Percentiles rank a stretch among this genome's conserved stretches.
phyloP scores from a whole-genome alignment of 805 yeast species.

The Yamadazyma endophytica region DNA sequence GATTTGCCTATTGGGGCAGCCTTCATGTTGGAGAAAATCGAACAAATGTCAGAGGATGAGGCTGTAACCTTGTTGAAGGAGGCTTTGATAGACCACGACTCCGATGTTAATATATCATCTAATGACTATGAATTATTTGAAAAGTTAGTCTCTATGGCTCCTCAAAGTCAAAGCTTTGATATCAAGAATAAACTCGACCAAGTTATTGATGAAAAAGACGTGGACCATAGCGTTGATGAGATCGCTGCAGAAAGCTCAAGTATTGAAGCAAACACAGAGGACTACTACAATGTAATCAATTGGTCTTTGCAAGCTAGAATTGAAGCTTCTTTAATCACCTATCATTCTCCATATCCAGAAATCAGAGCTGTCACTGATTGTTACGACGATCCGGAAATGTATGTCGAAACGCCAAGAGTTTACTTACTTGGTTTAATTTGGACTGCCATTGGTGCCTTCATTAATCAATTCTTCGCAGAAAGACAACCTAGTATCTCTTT shows the following conservation, averaged over 20 bases:
- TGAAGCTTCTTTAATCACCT: slow-evolving; percentile 37
- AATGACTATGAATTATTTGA: slow-evolving; percentile 21
- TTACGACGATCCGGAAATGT: slow-evolving; percentile 43
- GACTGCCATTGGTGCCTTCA: slow-evolving; percentile 47
- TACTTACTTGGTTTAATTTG: slow-evolving; percentile 49
- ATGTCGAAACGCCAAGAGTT: slow-evolving; percentile 49
- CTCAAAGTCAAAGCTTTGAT: not conserved
- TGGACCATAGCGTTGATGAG: slow-evolving; percentile 1
- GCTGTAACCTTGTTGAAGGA: no score
- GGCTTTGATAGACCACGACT: slow-evolving; percentile 21
- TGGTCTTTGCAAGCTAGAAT: slow-evolving; percentile 29
- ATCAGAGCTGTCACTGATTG: slow-evolving; percentile 59
- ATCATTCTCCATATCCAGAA: slow-evolving; percentile 57
- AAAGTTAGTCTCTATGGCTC: slow-evolving; percentile 6
- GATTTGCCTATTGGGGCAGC: slow-evolving; percentile 28
- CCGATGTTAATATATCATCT: slow-evolving; percentile 29
- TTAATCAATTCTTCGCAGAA: slow-evolving; percentile 52
- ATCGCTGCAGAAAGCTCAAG: not conserved
- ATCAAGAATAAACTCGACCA: no score
- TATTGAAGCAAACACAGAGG: not conserved
- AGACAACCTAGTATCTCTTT: slow-evolving; percentile 47
- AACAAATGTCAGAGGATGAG: slow-evolving; percentile 29
- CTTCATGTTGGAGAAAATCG: slow-evolving; percentile 40
- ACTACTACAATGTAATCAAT: slow-evolving; percentile 1
- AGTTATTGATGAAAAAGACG: slow-evolving; percentile 1